Percentiles rank a stretch among this genome's conserved stretches.
phyloP scores from a whole-genome alignment of 805 yeast species.

The Hanseniaspora vineae region DNA sequence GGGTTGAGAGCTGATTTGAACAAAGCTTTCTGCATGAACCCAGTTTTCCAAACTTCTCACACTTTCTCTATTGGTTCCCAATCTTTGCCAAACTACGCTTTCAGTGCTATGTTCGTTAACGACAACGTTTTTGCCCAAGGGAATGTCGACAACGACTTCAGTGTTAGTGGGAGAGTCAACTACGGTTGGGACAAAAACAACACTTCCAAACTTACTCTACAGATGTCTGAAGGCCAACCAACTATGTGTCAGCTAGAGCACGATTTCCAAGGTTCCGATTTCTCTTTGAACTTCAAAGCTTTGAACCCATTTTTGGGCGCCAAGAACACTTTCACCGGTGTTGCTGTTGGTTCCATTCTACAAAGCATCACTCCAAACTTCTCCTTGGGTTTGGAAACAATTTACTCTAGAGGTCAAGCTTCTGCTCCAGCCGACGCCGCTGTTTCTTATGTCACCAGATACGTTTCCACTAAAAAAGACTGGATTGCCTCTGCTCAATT shows the following conservation, averaged over 20 bases:
- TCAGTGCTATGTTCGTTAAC: conserved; percentile 78
- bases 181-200: conserved; percentile 77
- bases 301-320: conserved; percentile 68
- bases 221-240: conserved; percentile 79
- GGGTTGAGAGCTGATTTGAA: conserved; percentile 94
- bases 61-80: conserved; percentile 81
- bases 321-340: conserved; percentile 60
- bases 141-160: conserved; percentile 73
- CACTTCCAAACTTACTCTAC: conserved; percentile 75
- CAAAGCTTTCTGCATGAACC: conserved; percentile 81
- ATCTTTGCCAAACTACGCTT: conserved; percentile 79
- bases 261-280: conserved; percentile 84
- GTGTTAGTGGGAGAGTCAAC: conserved; percentile 79
- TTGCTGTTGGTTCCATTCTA: conserved; percentile 78
- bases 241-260: conserved; percentile 93
- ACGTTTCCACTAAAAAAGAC: conserved; percentile 50
- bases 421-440: conserved; percentile 82
- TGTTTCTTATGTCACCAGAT: conserved; percentile 80
- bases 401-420: conserved; percentile 62
- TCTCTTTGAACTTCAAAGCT: conserved; percentile 77
- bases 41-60: conserved; percentile 94
- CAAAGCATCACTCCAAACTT: conserved; percentile 79
- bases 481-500: conserved; percentile 93
- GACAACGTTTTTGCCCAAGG: conserved; percentile 84
- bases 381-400: conserved; percentile 84